Evolutionary conservation across 345 rosid species (phyloP).

Genomic region (Nasturtium officinale): DNA sequence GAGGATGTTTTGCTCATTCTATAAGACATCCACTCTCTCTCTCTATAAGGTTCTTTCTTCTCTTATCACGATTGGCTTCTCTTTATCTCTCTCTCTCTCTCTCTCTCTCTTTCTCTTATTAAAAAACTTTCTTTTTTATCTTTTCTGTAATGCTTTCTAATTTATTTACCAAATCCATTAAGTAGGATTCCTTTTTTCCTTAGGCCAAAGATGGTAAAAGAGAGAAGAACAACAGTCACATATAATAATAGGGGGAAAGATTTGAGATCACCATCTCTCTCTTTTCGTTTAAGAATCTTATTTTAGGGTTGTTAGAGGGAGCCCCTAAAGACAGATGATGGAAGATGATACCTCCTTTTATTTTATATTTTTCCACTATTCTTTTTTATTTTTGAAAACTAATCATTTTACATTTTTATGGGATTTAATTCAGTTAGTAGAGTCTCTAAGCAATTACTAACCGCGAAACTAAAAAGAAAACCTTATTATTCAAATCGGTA

Average conservation of each 20-base stretch:
- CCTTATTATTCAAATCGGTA: neutral
- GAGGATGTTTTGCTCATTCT: slow-evolving; percentile 61
- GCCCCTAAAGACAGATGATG: slow-evolving; percentile 52
- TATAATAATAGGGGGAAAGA: slow-evolving; percentile 42
- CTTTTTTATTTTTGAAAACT: neutral
- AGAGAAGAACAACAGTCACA: slow-evolving; percentile 65
- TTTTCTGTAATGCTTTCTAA: slow-evolving; percentile 40
- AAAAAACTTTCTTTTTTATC: slow-evolving; percentile 55
- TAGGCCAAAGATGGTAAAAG: slow-evolving; percentile 44
- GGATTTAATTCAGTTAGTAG: neutral
- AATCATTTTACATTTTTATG: neutral
- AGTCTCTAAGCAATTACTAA: neutral
- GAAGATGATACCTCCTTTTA: slow-evolving; percentile 39
- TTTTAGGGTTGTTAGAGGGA: slow-evolving; percentile 35
- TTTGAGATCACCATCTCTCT: slow-evolving; percentile 40
- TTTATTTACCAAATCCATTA: slow-evolving; percentile 45
- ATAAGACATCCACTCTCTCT: slow-evolving; percentile 40
- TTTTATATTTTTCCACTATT: neutral
- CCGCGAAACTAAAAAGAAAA: neutral
- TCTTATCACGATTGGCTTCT: slow-evolving; percentile 41
- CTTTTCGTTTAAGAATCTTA: slow-evolving; percentile 32
- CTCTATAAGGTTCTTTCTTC: slow-evolving; percentile 36
- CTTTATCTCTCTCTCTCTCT: slow-evolving; percentile 39
- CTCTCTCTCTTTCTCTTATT: slow-evolving; percentile 48
- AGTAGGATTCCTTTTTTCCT: slow-evolving; percentile 58